Conservation (phyloP, 2,329 filamentous ascomycete genomes). For the Penicillium sp. region DNA sequence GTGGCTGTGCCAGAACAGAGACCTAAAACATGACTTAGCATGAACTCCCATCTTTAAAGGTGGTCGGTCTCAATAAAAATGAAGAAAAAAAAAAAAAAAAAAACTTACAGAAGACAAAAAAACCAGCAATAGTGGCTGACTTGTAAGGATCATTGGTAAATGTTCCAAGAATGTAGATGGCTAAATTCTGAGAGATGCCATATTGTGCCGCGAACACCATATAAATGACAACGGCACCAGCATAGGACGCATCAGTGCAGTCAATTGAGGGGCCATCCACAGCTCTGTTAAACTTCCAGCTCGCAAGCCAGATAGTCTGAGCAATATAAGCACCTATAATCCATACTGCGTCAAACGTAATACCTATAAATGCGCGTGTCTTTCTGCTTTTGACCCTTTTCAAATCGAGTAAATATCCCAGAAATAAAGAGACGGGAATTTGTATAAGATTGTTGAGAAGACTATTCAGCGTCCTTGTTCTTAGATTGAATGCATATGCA, state of each 20-base stretch:
- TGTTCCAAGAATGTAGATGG: not conserved
- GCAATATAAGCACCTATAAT: not conserved
- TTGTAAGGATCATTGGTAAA: not conserved
- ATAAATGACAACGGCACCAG: not conserved
- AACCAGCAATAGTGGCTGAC: not conserved
- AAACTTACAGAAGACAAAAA: not conserved
- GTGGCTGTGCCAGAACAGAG: not conserved
- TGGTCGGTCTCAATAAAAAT: not conserved
- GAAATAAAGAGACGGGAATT: not conserved
- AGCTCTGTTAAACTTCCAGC: not conserved
- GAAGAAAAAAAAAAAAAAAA: not conserved
- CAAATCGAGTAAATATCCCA: not conserved
- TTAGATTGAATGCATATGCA: not conserved
- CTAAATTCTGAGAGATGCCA: not conserved
- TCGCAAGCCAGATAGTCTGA: not conserved
- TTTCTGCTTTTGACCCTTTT: not conserved
- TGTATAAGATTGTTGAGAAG: not conserved
- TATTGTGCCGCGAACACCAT: not conserved
- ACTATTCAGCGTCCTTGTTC: not conserved
- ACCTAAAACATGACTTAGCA: no score
- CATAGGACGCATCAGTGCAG: not conserved
- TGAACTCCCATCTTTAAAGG: no score
- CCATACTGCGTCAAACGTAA: not conserved
- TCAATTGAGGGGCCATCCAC: not conserved
- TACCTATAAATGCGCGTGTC: not conserved